phyloP scores from a whole-genome alignment of 768 basidiomycete species.

The Astraeus odoratus region DNA sequence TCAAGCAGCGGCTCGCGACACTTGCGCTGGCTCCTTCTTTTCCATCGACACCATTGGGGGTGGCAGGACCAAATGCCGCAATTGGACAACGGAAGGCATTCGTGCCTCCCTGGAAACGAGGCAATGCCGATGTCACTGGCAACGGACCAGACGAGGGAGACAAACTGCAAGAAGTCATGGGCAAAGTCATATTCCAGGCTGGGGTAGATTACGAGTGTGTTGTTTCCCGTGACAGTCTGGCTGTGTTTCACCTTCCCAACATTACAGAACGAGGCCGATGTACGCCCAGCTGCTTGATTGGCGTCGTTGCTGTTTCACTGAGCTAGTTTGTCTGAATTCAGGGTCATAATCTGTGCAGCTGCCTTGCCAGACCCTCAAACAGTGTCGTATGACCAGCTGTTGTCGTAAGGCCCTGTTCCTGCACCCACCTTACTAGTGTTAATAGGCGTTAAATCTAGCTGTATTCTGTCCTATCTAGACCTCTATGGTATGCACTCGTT shows the following conservation, averaged over 20 bases:
- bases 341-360: slow-evolving; percentile 79
- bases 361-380: slow-evolving; percentile 74
- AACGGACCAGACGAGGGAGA: slow-evolving; percentile 29
- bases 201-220: slow-evolving; percentile 86
- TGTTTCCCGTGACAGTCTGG: not conserved
- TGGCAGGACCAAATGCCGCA: slow-evolving; percentile 15
- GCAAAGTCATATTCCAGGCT: slow-evolving; percentile 76
- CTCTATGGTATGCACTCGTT: slow-evolving; percentile 58
- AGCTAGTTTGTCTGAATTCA: slow-evolving; percentile 23
- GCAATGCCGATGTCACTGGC: slow-evolving; percentile 19
- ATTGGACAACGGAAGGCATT: slow-evolving; percentile 34
- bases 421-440: slow-evolving; percentile 1
- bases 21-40: slow-evolving; percentile 49
- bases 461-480: slow-evolving; percentile 72
- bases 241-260: slow-evolving; percentile 6
- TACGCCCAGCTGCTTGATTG: slow-evolving; percentile 32
- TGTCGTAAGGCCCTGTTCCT: slow-evolving; percentile 46
- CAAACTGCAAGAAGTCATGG: slow-evolving; percentile 57
- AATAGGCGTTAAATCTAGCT: slow-evolving; percentile 34
- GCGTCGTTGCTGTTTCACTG: not conserved
- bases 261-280: slow-evolving; percentile 75
- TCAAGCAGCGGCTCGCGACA: slow-evolving; percentile 64
- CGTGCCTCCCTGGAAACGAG: slow-evolving; percentile 48
- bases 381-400: slow-evolving; percentile 70
- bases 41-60: slow-evolving; percentile 31